Base-by-base conservation (phyloP, 2,329 filamentous ascomycete species). In the Stemphylium lycopersici region DNA sequence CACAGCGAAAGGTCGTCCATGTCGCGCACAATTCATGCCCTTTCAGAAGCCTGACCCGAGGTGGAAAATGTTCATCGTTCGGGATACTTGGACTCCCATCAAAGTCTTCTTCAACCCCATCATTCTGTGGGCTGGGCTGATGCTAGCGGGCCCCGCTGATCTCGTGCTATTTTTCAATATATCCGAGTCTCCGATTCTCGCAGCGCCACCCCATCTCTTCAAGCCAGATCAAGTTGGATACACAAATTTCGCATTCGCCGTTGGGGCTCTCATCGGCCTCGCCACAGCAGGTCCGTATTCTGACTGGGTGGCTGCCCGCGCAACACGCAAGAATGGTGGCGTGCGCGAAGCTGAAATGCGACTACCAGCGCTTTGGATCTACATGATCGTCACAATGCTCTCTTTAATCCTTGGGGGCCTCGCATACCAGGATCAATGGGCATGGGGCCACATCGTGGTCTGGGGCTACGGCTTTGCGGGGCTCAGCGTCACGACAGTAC, bases 331-430 rank as follows among this genome's bases (percentile, higher is more conserved):
- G 60, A 86, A 86, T 56, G 67, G 76, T 0, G 83, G 83, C 1
- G 78, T 86, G 41, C 76, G 84, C 44, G 84, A 86, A 69, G 79
- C 83, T 0, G 83, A 86, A 62, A 85, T 86, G 83, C 76, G 83
- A 20, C 63, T 86, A 44, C 78, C 79, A 0, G 68, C 69, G 0
- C 45, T 73, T 10, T 62, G 63, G 52, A 81, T 83, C 0, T 84
- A 81, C 59, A 69, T 83, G 62, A 67, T 84, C 24, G 78, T 82
- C 12, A 80, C 82, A 3, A 72, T 81, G 22, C 67, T 83, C 22
- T 80, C 79, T 1, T 74, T 78, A 50, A 73, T 80, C 8, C 69
- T 83, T 3, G 82, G 80, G 24, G 79, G 77, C 0, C 60, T 82
- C 10, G 81, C 79, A 24, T 83, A 82, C 60, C 75, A 81, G 55